Evolutionary conservation across 371 early-diverging fungal genomes (phyloP).

Genomic region (Quaeritorhiza haematococci): DNA sequence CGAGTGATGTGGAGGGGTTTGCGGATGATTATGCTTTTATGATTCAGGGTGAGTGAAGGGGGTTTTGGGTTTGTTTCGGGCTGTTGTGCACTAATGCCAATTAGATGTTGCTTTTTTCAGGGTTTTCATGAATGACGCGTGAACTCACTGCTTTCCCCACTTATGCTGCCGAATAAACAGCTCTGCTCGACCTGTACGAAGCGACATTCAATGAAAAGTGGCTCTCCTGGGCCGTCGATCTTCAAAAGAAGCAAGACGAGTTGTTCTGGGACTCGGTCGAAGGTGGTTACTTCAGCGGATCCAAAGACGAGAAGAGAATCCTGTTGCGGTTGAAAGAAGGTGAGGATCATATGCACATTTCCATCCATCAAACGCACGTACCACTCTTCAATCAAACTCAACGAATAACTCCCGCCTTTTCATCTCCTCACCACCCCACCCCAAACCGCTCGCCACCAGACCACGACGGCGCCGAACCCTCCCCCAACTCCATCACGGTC

Average conservation of each 20-base stretch:
- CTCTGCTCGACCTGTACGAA: conserved; percentile 57
- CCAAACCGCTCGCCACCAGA: too few species aligned
- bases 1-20: conserved; percentile 48
- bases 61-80: background rate
- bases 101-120: too few species aligned
- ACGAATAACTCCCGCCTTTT: background rate
- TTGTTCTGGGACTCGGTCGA: conserved; percentile 50
- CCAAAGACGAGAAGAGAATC: conserved; percentile 39
- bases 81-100: background rate
- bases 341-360: conserved; percentile 6
- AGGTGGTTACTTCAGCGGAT: conserved; percentile 54
- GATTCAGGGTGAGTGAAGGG: too few species aligned
- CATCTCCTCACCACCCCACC: too few species aligned
- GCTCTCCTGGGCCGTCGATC: conserved; percentile 52
- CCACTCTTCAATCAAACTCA: too few species aligned
- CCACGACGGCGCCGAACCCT: conserved; percentile 66
- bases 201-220: conserved; percentile 46
- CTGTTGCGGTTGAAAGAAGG: conserved; percentile 59
- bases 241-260: conserved; percentile 52
- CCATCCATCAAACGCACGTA: too few species aligned
- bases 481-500: conserved; percentile 32
- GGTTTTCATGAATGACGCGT: too few species aligned
- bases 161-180: too few species aligned
- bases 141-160: conserved; percentile 30
- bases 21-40: conserved; percentile 59